Evolutionary conservation across 129 eudicot species (phyloP).

Genomic region (Scalesia atractyloides): DNA sequence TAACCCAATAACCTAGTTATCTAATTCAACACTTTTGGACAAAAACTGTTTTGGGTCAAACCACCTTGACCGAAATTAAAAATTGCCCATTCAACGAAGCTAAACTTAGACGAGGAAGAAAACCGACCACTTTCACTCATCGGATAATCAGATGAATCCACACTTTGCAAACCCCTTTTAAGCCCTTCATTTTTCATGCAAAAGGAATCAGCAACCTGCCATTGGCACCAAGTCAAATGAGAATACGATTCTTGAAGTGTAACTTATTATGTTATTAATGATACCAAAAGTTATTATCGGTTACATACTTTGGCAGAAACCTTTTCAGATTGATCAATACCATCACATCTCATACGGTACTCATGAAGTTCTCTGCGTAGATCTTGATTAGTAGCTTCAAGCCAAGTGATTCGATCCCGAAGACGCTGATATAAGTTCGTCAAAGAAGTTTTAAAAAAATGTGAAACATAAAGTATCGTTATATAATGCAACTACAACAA

Average conservation of each 20-base stretch:
- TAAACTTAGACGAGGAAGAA: constrained; percentile 8
- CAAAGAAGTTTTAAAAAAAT: constrained; percentile 10
- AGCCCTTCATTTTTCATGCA: constrained; percentile 71
- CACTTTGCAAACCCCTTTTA: constrained; percentile 77
- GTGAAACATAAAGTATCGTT: neutral
- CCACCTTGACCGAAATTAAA: neutral
- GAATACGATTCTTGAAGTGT: neutral
- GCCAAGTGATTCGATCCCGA: constrained; percentile 84
- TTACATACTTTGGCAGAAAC: constrained; percentile 48
- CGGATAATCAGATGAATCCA: constrained; percentile 80
- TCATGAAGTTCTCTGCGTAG: constrained; percentile 75
- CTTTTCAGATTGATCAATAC: constrained; percentile 50
- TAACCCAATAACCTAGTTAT: neutral
- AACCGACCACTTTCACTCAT: constrained; percentile 84
- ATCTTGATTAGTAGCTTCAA: constrained; percentile 92
- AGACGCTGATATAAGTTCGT: constrained; percentile 49
- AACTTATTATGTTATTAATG: neutral
- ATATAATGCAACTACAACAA: neutral
- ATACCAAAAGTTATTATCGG: constrained; percentile 1
- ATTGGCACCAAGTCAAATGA: constrained; percentile 16
- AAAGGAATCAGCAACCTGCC: constrained; percentile 57
- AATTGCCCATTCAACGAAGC: neutral
- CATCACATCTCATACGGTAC: constrained; percentile 56
- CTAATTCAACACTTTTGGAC: neutral
- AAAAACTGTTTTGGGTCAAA: neutral